These are phyloP conservation scores for Verticillium dahliae DNA, from an alignment of 2,329 filamentous ascomycete species.

Conservation along the genomic window DNA sequence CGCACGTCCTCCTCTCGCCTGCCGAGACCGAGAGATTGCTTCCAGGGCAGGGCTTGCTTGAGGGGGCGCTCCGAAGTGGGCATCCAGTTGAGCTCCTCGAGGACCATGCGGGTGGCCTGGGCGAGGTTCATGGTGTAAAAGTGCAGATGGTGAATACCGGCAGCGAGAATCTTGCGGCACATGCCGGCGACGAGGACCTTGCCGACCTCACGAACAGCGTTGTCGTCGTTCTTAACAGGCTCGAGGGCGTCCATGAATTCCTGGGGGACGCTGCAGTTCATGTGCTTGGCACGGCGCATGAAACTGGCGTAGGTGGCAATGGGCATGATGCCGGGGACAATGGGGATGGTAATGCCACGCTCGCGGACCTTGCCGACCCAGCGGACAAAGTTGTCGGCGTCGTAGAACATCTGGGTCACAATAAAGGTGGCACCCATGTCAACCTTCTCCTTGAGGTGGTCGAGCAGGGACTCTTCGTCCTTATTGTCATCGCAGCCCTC, in stretches of 20 bases:
- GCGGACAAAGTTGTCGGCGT: conserved; percentile 86
- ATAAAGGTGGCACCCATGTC: conserved; percentile 91
- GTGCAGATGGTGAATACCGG: conserved; percentile 82
- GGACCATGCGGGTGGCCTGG: conserved; percentile 85
- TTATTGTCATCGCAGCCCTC: conserved; percentile 93
- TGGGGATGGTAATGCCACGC: conserved; percentile 75
- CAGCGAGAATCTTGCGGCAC: conserved; percentile 78
- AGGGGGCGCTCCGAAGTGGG: conserved; percentile 72
- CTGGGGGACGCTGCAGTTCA: conserved; percentile 75
- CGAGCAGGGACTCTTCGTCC: conserved; percentile 75
- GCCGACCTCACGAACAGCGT: conserved; percentile 83
- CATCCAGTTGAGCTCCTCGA: conserved; percentile 80
- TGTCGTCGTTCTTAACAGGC: conserved; percentile 94
- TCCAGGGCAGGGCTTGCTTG: conserved; percentile 91
- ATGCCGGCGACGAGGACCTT: conserved; percentile 82
- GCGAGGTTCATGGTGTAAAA: conserved; percentile 99
- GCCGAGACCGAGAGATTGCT: conserved; percentile 84
- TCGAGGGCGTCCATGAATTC: conserved; percentile 78
- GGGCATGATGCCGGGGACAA: conserved; percentile 78
- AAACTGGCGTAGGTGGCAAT: conserved; percentile 96
- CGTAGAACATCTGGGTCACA: conserved; percentile 99
- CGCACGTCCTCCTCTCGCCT: conserved; percentile 91
- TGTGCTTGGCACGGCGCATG: conserved; percentile 82
- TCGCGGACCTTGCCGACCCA: conserved; percentile 86
- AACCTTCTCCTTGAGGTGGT: conserved; percentile 90